These are phyloP conservation scores for Phialocephala sp. DNA, from an alignment of 2,329 filamentous ascomycete genomes.

Conservation along the genomic window DNA sequence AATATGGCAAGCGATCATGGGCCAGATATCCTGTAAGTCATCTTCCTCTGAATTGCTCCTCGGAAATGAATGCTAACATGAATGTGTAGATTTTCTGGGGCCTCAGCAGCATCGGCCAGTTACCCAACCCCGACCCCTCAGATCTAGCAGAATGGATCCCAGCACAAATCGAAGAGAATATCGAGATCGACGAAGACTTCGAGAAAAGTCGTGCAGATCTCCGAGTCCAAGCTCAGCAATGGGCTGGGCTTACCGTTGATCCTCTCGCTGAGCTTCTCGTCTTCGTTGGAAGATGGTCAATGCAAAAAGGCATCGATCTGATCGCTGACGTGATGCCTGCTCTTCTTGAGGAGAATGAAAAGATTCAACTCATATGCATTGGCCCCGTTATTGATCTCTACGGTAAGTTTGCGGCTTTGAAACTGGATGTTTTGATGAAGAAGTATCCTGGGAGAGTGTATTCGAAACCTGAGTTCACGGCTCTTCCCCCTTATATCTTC, in stretches of 20 bases:
- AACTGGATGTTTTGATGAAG: constrained; percentile 9
- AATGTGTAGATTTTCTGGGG: not conserved
- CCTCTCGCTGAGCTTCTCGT: constrained; percentile 3
- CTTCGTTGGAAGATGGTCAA: constrained; percentile 1
- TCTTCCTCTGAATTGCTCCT: not conserved
- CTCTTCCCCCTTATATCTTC: constrained; percentile 70
- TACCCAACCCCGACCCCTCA: constrained; percentile 6
- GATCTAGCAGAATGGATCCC: constrained; percentile 4
- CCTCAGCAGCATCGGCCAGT: constrained; percentile 2
- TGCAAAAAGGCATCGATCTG: constrained; percentile 3
- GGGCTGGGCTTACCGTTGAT: constrained; percentile 1
- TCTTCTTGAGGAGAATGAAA: constrained; percentile 5
- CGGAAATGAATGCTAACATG: too few relatives aligned
- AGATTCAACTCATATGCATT: constrained; percentile 4
- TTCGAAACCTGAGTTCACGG: constrained; percentile 72
- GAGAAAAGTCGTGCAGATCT: not conserved
- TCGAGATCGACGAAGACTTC: not conserved
- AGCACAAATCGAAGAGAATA: not conserved
- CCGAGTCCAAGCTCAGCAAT: constrained; percentile 2
- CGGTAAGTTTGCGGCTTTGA: not conserved
- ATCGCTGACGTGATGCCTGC: constrained; percentile 6
- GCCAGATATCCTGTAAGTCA: not conserved
- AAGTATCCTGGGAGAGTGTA: constrained; percentile 69
- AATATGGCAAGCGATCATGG: constrained; percentile 3
- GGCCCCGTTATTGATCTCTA: constrained; percentile 7